These are phyloP conservation scores for Camelina laxa DNA, from an alignment of 345 rosid genomes.

Conservation along the genomic window DNA sequence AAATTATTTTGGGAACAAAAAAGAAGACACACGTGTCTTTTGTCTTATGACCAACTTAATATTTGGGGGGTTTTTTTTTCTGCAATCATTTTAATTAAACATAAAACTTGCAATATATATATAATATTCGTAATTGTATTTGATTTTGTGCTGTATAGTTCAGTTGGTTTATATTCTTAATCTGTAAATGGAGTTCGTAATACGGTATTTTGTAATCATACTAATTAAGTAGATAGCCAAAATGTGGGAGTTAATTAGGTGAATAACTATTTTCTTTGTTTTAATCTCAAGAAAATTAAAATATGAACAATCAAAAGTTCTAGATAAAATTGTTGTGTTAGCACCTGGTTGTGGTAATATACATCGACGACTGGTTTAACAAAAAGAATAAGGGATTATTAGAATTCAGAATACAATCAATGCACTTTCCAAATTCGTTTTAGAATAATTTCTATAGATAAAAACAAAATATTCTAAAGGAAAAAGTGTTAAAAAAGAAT, in stretches of 20 bases:
- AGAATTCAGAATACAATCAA: neutral
- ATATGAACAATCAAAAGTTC: too few relatives aligned
- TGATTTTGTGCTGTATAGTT: neutral
- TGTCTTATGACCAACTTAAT: constrained; percentile 2
- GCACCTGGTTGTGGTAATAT: too few relatives aligned
- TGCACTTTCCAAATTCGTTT: neutral
- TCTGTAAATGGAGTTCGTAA: neutral
- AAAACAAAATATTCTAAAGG: too few relatives aligned
- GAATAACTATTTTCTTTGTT: neutral
- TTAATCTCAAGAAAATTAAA: too few relatives aligned
- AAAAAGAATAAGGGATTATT: too few relatives aligned
- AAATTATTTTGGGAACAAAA: constrained; percentile 3
- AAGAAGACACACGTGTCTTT: constrained; percentile 15
- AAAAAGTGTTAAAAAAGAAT: neutral
- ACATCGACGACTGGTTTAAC: too few relatives aligned
- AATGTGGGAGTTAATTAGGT: too few relatives aligned
- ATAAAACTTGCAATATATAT: neutral
- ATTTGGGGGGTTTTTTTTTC: neutral
- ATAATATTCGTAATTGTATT: too few relatives aligned
- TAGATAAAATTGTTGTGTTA: too few relatives aligned
- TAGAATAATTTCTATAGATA: neutral
- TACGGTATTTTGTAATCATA: neutral
- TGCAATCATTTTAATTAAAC: neutral
- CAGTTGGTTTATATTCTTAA: neutral
- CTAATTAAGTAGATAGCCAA: neutral